phyloP scores from a whole-genome alignment of 306 rosid species.

The Medicago arabica region DNA sequence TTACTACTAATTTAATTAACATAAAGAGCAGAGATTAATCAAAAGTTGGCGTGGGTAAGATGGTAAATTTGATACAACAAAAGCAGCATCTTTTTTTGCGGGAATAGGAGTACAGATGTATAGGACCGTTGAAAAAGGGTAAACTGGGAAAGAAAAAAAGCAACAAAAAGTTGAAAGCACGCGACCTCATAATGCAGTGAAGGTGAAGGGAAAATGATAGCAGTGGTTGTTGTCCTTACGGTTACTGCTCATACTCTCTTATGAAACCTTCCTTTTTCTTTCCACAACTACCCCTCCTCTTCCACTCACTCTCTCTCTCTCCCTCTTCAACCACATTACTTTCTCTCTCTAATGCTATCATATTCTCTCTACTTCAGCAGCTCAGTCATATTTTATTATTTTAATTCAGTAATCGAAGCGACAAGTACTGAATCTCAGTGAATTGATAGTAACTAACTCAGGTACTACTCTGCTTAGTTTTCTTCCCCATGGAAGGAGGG shows the following conservation, averaged over 20 bases:
- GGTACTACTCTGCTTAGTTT: conserved; percentile 18
- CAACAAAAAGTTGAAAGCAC: conserved; percentile 49
- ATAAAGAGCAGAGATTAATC: no score
- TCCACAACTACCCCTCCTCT: conserved; percentile 51
- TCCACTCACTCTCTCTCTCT: conserved; percentile 36
- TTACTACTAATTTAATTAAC: no score
- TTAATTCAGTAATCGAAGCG: no score
- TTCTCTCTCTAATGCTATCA: conserved; percentile 53
- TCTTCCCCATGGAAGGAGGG: conserved; percentile 80
- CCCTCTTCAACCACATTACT: conserved; percentile 41
- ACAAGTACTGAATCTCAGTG: no score
- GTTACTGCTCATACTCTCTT: conserved; percentile 44
- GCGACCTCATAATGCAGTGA: conserved; percentile 55
- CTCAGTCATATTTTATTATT: no score
- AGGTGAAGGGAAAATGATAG: conserved; percentile 62
- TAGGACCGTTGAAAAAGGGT: conserved; percentile 43
- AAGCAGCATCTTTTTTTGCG: conserved; percentile 26
- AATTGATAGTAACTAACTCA: no score
- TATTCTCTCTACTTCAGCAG: background rate
- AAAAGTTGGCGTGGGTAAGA: conserved; percentile 8
- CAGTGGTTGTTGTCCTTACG: conserved; percentile 59
- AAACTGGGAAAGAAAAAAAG: conserved; percentile 50
- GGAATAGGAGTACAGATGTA: conserved; percentile 34
- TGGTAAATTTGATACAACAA: conserved; percentile 8
- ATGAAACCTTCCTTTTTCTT: conserved; percentile 31